Evolutionary conservation across 2,329 filamentous ascomycete species (phyloP).

Genomic region (Magnaporthiopsis incrustans): DNA sequence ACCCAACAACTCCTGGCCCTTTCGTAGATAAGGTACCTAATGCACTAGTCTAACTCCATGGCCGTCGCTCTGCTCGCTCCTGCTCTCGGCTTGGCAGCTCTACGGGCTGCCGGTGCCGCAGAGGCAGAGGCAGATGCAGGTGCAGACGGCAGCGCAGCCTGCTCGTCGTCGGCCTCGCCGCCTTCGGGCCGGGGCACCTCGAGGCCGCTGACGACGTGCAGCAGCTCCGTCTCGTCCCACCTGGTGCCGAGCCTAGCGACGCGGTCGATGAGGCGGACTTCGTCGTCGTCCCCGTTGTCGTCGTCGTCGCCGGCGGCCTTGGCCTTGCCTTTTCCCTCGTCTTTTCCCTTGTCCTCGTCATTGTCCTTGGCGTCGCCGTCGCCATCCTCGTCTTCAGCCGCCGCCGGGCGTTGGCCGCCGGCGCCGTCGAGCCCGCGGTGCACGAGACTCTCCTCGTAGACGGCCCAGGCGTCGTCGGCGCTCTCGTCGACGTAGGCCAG

Average conservation of each 20-base stretch:
- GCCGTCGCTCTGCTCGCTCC: conserved; percentile 18
- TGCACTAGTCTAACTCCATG: conserved; percentile 5
- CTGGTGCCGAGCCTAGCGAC: conserved; percentile 31
- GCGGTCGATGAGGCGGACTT: conserved; percentile 24
- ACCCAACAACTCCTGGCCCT: not conserved
- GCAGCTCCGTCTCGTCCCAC: conserved; percentile 36
- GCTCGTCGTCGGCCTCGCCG: not conserved
- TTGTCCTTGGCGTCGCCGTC: conserved; percentile 8
- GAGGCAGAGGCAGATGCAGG: not conserved
- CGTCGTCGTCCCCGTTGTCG: conserved; percentile 11
- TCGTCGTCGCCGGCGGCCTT: conserved; percentile 10
- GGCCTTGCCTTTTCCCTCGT: conserved; percentile 17
- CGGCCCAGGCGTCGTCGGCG: conserved; percentile 63
- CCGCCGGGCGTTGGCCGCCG: conserved; percentile 5
- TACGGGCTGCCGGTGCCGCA: not conserved
- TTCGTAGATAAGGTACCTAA: not conserved
- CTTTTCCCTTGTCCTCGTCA: conserved; percentile 16
- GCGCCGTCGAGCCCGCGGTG: conserved; percentile 23
- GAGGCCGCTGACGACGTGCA: conserved; percentile 39
- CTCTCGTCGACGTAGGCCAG: conserved; percentile 80
- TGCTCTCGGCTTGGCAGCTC: conserved; percentile 10
- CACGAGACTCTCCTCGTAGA: conserved; percentile 68
- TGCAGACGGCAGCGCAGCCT: not conserved
- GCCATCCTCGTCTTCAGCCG: conserved; percentile 14
- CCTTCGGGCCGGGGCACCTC: conserved; percentile 6